A percentile compares a stretch with the other conserved stretches of the same genome.
These are phyloP conservation scores for Parietaria judaica DNA, from an alignment of 306 rosid genomes.

Conservation along the genomic window DNA sequence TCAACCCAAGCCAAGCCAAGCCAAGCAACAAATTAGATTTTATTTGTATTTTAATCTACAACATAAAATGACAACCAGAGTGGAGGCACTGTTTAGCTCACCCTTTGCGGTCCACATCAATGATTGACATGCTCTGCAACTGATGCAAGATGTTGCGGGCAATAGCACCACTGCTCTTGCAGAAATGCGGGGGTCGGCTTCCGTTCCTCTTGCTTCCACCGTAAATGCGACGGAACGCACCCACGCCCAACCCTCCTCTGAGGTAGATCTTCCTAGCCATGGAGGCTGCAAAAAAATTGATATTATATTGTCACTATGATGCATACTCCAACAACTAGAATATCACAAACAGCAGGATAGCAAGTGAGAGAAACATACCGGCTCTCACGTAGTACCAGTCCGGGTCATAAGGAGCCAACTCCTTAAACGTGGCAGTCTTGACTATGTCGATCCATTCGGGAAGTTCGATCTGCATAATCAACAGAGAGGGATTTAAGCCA, in stretches of 20 bases:
- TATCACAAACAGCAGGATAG: too few species aligned
- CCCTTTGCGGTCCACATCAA: conserved; percentile 45
- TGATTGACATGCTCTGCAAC: conserved; percentile 27
- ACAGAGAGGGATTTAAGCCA: not conserved
- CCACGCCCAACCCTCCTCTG: conserved; percentile 61
- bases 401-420: conserved; percentile 52
- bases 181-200: conserved; percentile 58
- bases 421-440: conserved; percentile 49
- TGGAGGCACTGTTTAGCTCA: conserved; percentile 10
- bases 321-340: not conserved
- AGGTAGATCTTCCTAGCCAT: conserved; percentile 59
- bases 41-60: not conserved
- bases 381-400: conserved; percentile 53
- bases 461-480: conserved; percentile 30
- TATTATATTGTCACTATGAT: not conserved
- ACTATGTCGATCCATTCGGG: conserved; percentile 54
- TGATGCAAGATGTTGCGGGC: conserved; percentile 48
- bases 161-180: conserved; percentile 51
- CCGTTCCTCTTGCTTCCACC: conserved; percentile 60
- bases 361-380: conserved; percentile 15
- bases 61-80: not conserved
- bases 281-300: conserved; percentile 25
- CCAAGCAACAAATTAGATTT: too few species aligned
- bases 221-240: conserved; percentile 45
- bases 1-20: not conserved